A percentile compares a stretch with the other conserved stretches of the same genome.
These are phyloP conservation scores for Podila horticola DNA, from an alignment of 192 early-diverging fungal genomes.

Conservation along the genomic window DNA sequence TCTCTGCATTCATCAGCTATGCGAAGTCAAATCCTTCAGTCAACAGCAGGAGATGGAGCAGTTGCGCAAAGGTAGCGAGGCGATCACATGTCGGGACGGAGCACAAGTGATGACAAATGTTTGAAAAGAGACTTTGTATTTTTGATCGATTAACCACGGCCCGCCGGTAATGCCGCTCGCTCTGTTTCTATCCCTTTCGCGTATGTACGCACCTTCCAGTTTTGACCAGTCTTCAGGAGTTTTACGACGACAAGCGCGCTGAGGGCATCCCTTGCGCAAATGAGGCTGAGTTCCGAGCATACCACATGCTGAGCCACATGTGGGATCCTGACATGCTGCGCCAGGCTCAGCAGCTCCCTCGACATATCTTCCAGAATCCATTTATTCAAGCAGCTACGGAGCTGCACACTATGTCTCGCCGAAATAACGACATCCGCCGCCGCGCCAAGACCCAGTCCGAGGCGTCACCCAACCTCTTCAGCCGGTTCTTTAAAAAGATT, in stretches of 20 bases:
- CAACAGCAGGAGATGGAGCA: constrained; percentile 91
- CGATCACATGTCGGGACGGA: neutral
- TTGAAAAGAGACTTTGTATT: no score
- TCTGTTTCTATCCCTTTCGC: neutral
- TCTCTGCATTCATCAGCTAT: constrained; percentile 76
- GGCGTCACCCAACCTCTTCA: constrained; percentile 70
- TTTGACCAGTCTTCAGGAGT: constrained; percentile 85
- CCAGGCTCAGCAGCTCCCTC: constrained; percentile 67
- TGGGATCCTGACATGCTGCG: constrained; percentile 78
- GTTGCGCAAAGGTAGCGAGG: constrained; percentile 78
- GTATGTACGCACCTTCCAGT: constrained; percentile 54
- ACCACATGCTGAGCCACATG: constrained; percentile 82
- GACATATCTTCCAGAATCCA: constrained; percentile 64
- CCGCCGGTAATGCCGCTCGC: no score
- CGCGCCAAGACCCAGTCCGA: constrained; percentile 62
- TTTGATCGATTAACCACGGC: no score
- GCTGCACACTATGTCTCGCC: constrained; percentile 69
- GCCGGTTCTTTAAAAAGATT: constrained; percentile 79
- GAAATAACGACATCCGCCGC: constrained; percentile 57
- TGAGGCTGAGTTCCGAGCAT: constrained; percentile 92
- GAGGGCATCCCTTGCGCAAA: constrained; percentile 69
- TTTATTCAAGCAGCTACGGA: constrained; percentile 76
- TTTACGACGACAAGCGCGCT: constrained; percentile 80
- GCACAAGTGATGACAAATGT: no score
- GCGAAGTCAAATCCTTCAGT: constrained; percentile 73